Evolutionary conservation across 495 filamentous ascomycete species (phyloP).

Genomic region (Penicillium arizonense): DNA sequence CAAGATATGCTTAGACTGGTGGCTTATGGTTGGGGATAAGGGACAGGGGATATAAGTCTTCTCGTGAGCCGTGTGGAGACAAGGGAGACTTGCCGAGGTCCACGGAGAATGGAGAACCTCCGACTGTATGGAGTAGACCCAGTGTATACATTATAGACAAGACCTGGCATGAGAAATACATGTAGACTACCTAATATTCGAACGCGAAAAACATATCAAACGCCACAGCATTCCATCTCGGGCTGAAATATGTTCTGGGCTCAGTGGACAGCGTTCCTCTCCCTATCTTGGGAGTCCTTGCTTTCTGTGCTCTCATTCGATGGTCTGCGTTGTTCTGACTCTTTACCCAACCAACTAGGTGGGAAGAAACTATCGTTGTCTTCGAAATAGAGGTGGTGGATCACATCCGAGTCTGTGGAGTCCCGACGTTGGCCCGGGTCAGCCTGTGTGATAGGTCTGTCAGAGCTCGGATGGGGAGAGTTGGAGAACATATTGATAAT

Average conservation of each 20-base stretch:
- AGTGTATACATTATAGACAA: no score
- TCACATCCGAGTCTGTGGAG: conserved; percentile 13
- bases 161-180: no score
- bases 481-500: no score
- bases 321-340: conserved; percentile 6
- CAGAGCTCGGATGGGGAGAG: no score
- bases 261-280: no score
- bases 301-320: conserved; percentile 15
- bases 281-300: neutral
- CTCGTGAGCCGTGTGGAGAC: neutral
- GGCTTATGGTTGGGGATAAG: no score
- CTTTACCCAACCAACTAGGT: conserved; percentile 32
- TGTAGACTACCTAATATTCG: no score
- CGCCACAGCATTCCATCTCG: no score
- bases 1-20: no score
- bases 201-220: no score
- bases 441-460: neutral
- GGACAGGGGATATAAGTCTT: neutral
- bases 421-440: conserved; percentile 4
- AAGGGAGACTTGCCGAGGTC: conserved; percentile 1
- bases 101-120: neutral
- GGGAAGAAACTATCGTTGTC: conserved; percentile 45
- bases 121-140: neutral
- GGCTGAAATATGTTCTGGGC: no score
- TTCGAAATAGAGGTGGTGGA: conserved; percentile 41